A percentile compares a stretch with the other conserved stretches of the same genome.
phyloP scores from a whole-genome alignment of 345 rosid species.

The Camelina sativa region DNA sequence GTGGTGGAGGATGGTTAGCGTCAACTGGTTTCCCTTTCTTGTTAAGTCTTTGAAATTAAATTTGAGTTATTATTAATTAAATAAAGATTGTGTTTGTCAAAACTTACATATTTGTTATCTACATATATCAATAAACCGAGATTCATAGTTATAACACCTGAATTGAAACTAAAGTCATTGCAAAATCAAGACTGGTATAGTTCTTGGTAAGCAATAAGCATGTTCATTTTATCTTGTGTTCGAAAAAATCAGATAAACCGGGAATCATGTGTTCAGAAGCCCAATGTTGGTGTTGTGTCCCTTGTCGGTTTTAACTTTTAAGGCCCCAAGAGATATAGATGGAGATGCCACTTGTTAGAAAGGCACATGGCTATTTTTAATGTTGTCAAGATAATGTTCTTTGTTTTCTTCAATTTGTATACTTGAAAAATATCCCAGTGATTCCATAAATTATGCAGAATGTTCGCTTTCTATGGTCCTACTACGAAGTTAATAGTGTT shows the following conservation, averaged over 20 bases:
- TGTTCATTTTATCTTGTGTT: no score
- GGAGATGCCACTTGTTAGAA: conserved; percentile 22
- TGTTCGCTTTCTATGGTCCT: conserved; percentile 10
- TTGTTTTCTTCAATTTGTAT: conserved; percentile 11
- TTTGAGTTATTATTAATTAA: neutral
- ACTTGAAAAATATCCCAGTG: conserved; percentile 19
- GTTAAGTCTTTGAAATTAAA: conserved; percentile 48
- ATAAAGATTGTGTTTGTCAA: neutral
- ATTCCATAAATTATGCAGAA: neutral
- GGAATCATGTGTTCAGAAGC: conserved; percentile 1
- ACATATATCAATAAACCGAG: no score
- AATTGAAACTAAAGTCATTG: no score
- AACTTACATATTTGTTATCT: neutral
- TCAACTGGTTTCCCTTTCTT: conserved; percentile 72
- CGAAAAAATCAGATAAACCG: neutral
- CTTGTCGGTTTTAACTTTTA: neutral
- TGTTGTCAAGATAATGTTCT: conserved; percentile 20
- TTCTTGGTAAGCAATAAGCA: no score
- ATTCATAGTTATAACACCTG: no score
- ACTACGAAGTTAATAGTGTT: neutral
- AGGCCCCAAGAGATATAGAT: conserved; percentile 22
- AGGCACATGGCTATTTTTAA: conserved; percentile 37
- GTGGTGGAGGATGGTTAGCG: conserved; percentile 58
- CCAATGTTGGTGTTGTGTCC: conserved; percentile 22
- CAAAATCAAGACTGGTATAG: no score